Base-by-base conservation (phyloP, 768 basidiomycete genomes). In the Cystofilobasidium bisporidii region DNA sequence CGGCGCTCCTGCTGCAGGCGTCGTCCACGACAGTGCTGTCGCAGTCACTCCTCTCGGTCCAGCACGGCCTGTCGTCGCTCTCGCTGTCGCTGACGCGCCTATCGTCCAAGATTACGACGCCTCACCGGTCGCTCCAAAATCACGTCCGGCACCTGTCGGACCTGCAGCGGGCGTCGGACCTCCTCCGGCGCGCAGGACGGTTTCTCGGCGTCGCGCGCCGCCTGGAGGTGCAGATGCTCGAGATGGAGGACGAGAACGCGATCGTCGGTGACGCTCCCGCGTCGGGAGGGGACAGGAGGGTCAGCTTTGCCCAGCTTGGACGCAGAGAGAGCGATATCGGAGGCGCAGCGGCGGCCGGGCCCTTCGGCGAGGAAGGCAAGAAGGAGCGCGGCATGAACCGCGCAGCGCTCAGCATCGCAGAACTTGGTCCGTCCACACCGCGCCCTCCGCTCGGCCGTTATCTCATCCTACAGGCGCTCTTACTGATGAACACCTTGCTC, bases 401-500 rank as follows among this genome's bases (percentile, higher is more conserved):
- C 77, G 93, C 94, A 2, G 94, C 93, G n/a, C 79, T 97, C 72
- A 92, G 85, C 45, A 85, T 98, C 12, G 90, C 93, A 0, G 94
- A 99, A 76, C 80, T 98, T 50, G 82, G 91, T 90, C 69, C 72
- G 86, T 69, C 22, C 22, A 8, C 14, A n/a, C 36, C 36, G 36
- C 36, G 36, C 12, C 12, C 36, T 5, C 36, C 36, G 36, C 36
- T n/a, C n/a, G n/a, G n/a, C n/a, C n/a, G n/a, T n/a, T n/a, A n/a
- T n/a, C n/a, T n/a, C n/a, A n/a, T n/a, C n/a, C n/a, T n/a, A n/a
- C n/a, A n/a, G n/a, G n/a, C n/a, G n/a, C n/a, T n/a, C n/a, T n/a
- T n/a, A n/a, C n/a, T n/a, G n/a, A n/a, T n/a, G n/a, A n/a, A n/a
- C n/a, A n/a, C n/a, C n/a, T n/a, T n/a, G n/a, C 38, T 69, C 9